phyloP scores from a whole-genome alignment of 2,329 filamentous ascomycete species.

The Diaporthe batatas region DNA sequence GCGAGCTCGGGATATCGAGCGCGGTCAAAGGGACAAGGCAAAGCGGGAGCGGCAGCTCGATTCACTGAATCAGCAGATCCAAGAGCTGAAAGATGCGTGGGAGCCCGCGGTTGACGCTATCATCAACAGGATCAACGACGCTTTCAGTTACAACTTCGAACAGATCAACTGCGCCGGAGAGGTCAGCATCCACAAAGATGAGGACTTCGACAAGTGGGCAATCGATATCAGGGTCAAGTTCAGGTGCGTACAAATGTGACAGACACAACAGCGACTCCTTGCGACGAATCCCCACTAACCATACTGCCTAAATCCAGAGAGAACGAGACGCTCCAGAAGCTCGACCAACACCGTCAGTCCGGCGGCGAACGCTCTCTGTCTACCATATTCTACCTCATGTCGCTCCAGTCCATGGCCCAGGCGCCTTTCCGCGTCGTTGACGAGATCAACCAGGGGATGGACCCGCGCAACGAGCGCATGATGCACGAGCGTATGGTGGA shows the following conservation, averaged over 20 bases:
- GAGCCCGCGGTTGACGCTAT: conserved; percentile 86
- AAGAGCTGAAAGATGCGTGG: conserved; percentile 78
- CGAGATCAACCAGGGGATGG: conserved; percentile 99
- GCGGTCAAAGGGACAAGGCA: conserved; percentile 69
- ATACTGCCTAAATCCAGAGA: conserved; percentile 64
- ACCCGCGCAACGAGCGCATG: conserved; percentile 97
- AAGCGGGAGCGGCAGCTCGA: conserved; percentile 68
- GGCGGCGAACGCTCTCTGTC: conserved; percentile 96
- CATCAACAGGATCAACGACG: conserved; percentile 84
- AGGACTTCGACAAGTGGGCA: conserved; percentile 94
- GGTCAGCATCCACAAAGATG: conserved; percentile 87
- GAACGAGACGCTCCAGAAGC: conserved; percentile 83
- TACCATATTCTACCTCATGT: conserved; percentile 99
- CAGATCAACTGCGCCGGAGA: conserved; percentile 95
- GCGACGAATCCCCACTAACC: conserved; percentile 45
- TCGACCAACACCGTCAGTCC: conserved; percentile 94
- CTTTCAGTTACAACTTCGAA: conserved; percentile 93
- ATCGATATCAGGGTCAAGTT: conserved; percentile 97
- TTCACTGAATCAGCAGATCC: conserved; percentile 69
- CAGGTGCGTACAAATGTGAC: conserved; percentile 67
- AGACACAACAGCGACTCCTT: not conserved
- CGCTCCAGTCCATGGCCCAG: conserved; percentile 91
- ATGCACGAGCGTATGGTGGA: conserved; percentile 98
- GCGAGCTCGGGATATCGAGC: conserved; percentile 77
- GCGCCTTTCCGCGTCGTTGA: conserved; percentile 98